A percentile compares a stretch with the other conserved stretches of the same genome.
Evolutionary conservation across 257 asterid species (phyloP).

Genomic region (Penstemon barbatus): DNA sequence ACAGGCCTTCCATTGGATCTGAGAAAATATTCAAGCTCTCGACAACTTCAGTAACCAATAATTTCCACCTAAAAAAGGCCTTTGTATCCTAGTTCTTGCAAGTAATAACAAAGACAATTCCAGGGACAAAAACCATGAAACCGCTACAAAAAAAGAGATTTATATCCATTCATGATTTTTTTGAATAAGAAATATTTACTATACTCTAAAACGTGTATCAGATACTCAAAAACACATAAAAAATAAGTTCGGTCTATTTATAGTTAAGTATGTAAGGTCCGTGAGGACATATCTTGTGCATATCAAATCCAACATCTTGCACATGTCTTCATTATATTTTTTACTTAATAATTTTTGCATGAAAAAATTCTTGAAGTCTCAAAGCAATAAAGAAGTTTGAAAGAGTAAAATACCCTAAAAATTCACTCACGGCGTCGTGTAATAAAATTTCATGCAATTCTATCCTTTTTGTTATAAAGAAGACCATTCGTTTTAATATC

Average conservation of each 20-base stretch:
- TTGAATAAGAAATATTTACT: not conserved
- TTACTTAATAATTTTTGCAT: not conserved
- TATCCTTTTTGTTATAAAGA: not conserved
- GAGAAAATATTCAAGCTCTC: constrained; percentile 4
- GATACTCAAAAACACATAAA: not conserved
- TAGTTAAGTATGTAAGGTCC: too few species aligned
- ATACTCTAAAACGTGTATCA: not conserved
- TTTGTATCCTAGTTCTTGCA: constrained; percentile 8
- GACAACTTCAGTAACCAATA: not conserved
- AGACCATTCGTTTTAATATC: not conserved
- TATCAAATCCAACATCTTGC: not conserved
- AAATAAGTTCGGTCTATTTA: not conserved
- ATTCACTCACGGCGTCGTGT: not conserved
- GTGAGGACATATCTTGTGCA: not conserved
- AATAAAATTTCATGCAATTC: not conserved
- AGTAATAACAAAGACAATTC: not conserved
- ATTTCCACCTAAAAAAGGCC: not conserved
- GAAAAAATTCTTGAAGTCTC: not conserved
- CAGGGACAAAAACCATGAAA: not conserved
- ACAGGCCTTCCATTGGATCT: not conserved
- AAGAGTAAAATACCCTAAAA: not conserved
- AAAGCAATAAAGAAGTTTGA: not conserved
- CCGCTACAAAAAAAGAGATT: not conserved
- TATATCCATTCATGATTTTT: not conserved
- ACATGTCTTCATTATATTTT: not conserved